phyloP scores from a whole-genome alignment of 116 monocot genomes.

The Trichopus zeylanicus region DNA sequence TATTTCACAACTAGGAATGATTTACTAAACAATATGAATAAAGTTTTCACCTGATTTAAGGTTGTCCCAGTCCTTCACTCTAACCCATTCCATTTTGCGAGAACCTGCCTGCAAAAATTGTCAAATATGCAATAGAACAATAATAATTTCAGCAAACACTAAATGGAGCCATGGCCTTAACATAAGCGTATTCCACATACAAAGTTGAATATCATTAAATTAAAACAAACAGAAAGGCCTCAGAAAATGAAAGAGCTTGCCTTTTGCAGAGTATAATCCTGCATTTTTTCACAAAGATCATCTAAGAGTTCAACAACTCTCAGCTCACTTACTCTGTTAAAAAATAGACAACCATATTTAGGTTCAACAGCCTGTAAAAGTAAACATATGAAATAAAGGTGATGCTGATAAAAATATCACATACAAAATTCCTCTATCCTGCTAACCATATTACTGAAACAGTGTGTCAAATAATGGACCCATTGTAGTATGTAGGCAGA shows the following conservation, averaged over 20 bases:
- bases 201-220: too few species aligned
- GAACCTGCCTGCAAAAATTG: conserved; percentile 54
- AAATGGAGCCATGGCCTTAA: too few species aligned
- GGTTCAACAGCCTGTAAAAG: conserved; percentile 6
- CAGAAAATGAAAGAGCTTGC: conserved; percentile 20
- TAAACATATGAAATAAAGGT: not conserved
- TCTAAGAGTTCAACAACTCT: conserved; percentile 92
- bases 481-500: too few species aligned
- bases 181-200: too few species aligned
- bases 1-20: too few species aligned
- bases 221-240: not conserved
- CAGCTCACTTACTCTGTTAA: conserved; percentile 70
- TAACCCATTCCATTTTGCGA: conserved; percentile 55
- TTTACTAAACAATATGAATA: too few species aligned
- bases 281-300: conserved; percentile 92
- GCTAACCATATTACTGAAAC: not conserved
- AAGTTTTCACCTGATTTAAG: conserved; percentile 41
- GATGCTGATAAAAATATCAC: too few species aligned
- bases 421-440: not conserved
- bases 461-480: too few species aligned
- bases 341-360: conserved; percentile 3
- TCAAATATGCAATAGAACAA: not conserved
- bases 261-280: conserved; percentile 74
- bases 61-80: conserved; percentile 74
- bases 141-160: not conserved